phyloP scores from a whole-genome alignment of 2,329 filamentous ascomycete species.

The Simplicillium sp. region DNA sequence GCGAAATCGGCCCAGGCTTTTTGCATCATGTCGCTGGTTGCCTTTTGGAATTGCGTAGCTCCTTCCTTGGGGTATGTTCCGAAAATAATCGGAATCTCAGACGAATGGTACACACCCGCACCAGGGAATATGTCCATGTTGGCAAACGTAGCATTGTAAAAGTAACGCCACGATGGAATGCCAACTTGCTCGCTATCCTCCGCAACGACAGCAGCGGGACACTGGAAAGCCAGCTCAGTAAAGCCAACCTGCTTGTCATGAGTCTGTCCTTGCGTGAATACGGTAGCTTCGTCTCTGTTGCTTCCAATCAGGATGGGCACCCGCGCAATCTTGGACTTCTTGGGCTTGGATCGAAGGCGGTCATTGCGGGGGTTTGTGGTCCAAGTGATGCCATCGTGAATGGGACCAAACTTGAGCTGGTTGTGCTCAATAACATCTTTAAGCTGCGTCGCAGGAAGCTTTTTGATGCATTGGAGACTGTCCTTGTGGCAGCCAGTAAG shows the following conservation, averaged over 20 bases:
- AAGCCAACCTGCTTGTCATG: not conserved
- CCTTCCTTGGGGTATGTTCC: conserved; percentile 18
- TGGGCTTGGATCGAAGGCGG: conserved; percentile 3
- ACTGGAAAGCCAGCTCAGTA: conserved; percentile 14
- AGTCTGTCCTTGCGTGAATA: not conserved
- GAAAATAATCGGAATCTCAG: conserved; percentile 34
- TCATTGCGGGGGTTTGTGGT: conserved; percentile 7
- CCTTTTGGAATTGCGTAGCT: conserved; percentile 11
- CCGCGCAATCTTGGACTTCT: not conserved
- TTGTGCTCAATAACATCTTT: conserved; percentile 9
- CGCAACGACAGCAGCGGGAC: conserved; percentile 13
- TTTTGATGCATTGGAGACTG: conserved; percentile 14
- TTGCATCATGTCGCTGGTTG: conserved; percentile 14
- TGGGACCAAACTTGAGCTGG: conserved; percentile 11
- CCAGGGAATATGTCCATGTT: conserved; percentile 29
- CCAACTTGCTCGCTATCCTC: conserved; percentile 19
- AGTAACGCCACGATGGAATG: conserved; percentile 32
- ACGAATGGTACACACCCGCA: conserved; percentile 35
- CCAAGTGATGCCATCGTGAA: conserved; percentile 13
- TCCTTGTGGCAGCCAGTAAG: conserved; percentile 6
- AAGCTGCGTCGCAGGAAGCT: conserved; percentile 9
- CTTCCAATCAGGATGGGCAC: conserved; percentile 5
- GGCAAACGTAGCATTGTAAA: conserved; percentile 37
- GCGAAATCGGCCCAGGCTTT: conserved; percentile 19
- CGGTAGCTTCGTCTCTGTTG: conserved; percentile 4